A percentile compares a stretch with the other conserved stretches of the same genome.
Evolutionary conservation across 768 basidiomycete genomes (phyloP).

Genomic region (Amanita fuliginea): DNA sequence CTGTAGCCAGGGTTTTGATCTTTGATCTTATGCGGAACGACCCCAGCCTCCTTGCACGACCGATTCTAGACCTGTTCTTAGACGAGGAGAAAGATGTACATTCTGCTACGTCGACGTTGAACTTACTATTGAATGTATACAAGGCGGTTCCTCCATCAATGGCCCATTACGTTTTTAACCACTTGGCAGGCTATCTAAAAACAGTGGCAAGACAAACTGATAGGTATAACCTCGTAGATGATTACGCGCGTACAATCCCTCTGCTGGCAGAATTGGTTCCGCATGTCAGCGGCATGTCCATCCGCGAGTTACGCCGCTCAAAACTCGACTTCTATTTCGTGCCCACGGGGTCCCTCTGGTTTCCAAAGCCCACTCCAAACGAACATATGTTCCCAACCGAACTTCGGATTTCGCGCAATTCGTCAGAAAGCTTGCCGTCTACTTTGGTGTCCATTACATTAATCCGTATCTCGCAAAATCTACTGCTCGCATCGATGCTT

Average conservation of each 20-base stretch:
- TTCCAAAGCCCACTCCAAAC: conserved; percentile 38
- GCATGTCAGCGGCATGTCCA: conserved; percentile 63
- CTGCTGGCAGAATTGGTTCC: conserved; percentile 45
- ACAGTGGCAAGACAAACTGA: conserved; percentile 33
- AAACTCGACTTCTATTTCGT: conserved; percentile 61
- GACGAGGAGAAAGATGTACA: conserved; percentile 36
- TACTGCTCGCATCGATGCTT: conserved; percentile 53
- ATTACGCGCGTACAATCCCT: conserved; percentile 45
- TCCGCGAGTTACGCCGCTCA: conserved; percentile 60
- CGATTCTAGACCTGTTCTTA: conserved; percentile 47
- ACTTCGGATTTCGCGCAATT: conserved; percentile 22
- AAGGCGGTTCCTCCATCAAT: conserved; percentile 48
- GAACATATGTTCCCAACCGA: conserved; percentile 53
- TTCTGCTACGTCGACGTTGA: conserved; percentile 39
- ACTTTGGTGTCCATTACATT: conserved; percentile 44
- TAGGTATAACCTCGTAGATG: conserved; percentile 29
- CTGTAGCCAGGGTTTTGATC: conserved; percentile 43
- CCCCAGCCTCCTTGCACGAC: conserved; percentile 51
- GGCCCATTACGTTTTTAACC: conserved; percentile 59
- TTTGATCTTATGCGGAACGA: conserved; percentile 69
- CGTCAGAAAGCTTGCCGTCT: conserved; percentile 26
- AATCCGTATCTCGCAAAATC: conserved; percentile 62
- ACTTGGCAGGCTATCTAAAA: conserved; percentile 60
- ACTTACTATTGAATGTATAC: conserved; percentile 47
- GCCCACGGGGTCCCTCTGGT: conserved; percentile 66